Evolutionary conservation across 2,329 filamentous ascomycete species (phyloP).

Genomic region (Pseudofabraea citricarpa): DNA sequence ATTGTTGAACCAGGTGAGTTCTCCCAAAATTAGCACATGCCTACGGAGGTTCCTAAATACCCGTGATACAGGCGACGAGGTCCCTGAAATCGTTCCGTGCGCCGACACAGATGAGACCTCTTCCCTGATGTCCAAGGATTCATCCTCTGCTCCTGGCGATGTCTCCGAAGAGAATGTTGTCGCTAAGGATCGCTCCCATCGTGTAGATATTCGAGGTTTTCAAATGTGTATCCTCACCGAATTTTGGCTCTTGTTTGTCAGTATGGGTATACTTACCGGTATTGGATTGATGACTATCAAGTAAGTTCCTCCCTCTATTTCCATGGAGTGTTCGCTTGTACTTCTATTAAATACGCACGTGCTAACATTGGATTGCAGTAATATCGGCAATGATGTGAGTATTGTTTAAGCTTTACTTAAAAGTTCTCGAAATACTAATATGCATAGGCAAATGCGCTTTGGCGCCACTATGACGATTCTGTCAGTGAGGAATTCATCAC

Average conservation of each 20-base stretch:
- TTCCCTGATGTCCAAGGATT: slow-evolving; percentile 67
- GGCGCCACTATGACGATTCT: slow-evolving; percentile 76
- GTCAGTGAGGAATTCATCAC: slow-evolving; percentile 71
- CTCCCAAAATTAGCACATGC: slow-evolving; percentile 25
- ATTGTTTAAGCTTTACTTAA: neutral
- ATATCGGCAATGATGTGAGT: slow-evolving; percentile 81
- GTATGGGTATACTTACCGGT: slow-evolving; percentile 87
- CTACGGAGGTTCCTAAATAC: slow-evolving; percentile 24
- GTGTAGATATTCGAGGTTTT: slow-evolving; percentile 86
- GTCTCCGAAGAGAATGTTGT: slow-evolving; percentile 44
- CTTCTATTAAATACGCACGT: neutral
- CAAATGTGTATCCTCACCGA: slow-evolving; percentile 65
- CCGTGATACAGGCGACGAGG: slow-evolving; percentile 23
- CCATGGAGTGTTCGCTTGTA: no score
- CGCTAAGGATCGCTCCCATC: slow-evolving; percentile 70
- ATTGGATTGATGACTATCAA: slow-evolving; percentile 99
- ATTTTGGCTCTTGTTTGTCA: slow-evolving; percentile 86
- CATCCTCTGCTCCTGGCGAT: slow-evolving; percentile 44
- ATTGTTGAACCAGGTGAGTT: slow-evolving; percentile 64
- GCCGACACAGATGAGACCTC: slow-evolving; percentile 66
- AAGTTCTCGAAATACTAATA: slow-evolving; percentile 6
- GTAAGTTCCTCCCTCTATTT: slow-evolving; percentile 48
- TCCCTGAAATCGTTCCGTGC: slow-evolving; percentile 18
- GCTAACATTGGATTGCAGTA: slow-evolving; percentile 53
- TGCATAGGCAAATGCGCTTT: slow-evolving; percentile 65